Conservation (phyloP, 768 basidiomycete genomes). For the Termitomyces sp. region DNA sequence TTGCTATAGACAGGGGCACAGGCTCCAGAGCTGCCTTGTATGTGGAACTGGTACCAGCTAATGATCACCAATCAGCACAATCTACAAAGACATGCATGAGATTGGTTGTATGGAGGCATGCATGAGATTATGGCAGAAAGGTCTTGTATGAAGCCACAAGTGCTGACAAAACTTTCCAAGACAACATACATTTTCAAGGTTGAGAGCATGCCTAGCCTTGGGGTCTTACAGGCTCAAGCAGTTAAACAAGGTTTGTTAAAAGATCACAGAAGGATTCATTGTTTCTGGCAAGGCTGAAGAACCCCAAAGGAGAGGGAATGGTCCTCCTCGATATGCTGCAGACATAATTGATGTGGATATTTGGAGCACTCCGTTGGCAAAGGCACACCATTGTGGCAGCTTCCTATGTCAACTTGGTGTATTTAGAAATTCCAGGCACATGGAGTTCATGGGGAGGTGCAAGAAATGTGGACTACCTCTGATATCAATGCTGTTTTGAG, state of each 20-base stretch:
- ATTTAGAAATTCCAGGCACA: constrained; percentile 52
- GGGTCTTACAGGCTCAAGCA: constrained; percentile 64
- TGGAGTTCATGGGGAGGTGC: constrained; percentile 89
- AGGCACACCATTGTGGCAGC: constrained; percentile 87
- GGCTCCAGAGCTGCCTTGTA: constrained; percentile 91
- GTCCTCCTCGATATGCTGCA: constrained; percentile 82
- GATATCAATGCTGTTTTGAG: constrained; percentile 86
- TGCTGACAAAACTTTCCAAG: constrained; percentile 63
- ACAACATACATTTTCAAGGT: constrained; percentile 59
- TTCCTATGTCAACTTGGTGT: constrained; percentile 87
- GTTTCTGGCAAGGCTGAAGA: constrained; percentile 59
- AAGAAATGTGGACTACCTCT: constrained; percentile 83
- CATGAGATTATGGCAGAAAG: constrained; percentile 53
- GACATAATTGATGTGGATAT: constrained; percentile 76
- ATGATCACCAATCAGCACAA: constrained; percentile 61
- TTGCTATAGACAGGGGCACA: constrained; percentile 85
- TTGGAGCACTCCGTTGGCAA: constrained; percentile 93
- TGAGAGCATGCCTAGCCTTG: constrained; percentile 32
- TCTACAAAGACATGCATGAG: no score
- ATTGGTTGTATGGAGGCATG: constrained; percentile 69
- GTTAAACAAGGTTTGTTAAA: constrained; percentile 42
- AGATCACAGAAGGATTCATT: constrained; percentile 61
- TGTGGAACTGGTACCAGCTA: constrained; percentile 80
- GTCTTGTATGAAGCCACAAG: constrained; percentile 68
- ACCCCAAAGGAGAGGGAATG: constrained; percentile 85